Conservation (phyloP, 441 rosid genomes). For the Gossypium lobatum region DNA sequence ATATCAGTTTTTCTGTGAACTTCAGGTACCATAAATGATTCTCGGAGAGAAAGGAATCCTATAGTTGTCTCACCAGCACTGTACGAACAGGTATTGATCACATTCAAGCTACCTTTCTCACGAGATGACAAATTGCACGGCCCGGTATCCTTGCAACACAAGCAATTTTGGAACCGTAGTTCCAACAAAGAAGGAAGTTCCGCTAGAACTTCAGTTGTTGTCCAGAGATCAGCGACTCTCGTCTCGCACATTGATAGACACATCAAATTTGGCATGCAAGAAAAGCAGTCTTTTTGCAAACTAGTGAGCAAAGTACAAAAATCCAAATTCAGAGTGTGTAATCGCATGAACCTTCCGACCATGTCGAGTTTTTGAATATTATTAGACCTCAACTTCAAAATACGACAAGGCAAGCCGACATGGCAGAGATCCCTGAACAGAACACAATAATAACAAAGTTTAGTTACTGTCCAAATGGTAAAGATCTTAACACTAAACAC, state of each 20-base stretch:
- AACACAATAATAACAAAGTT: slow-evolving; percentile 7
- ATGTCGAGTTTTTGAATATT: slow-evolving; percentile 36
- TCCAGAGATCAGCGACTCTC: slow-evolving; percentile 52
- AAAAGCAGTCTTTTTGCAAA: slow-evolving; percentile 48
- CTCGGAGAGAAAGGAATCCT: slow-evolving; percentile 8
- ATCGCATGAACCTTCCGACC: slow-evolving; percentile 36
- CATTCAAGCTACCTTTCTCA: slow-evolving; percentile 20
- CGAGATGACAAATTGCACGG: slow-evolving; percentile 32
- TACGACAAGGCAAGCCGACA: slow-evolving; percentile 34
- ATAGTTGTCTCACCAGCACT: slow-evolving; percentile 15
- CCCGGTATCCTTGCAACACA: slow-evolving; percentile 42
- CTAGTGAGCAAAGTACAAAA: slow-evolving; percentile 42
- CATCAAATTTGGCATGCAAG: slow-evolving; percentile 48
- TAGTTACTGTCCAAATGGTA: slow-evolving; percentile 5
- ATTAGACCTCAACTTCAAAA: slow-evolving; percentile 30
- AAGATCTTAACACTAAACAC: neutral
- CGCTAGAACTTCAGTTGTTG: slow-evolving; percentile 35
- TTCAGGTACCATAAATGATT: neutral
- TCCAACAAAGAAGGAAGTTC: slow-evolving; percentile 48
- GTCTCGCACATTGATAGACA: slow-evolving; percentile 54
- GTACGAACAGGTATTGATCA: neutral
- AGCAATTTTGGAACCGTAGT: slow-evolving; percentile 51
- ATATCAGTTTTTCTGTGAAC: slow-evolving; percentile 1
- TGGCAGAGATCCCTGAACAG: slow-evolving; percentile 34
- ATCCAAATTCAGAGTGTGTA: slow-evolving; percentile 42